These are phyloP conservation scores for Pythium phragmiticola DNA, from an alignment of 352 stramenopile genomes.

Conservation along the genomic window DNA sequence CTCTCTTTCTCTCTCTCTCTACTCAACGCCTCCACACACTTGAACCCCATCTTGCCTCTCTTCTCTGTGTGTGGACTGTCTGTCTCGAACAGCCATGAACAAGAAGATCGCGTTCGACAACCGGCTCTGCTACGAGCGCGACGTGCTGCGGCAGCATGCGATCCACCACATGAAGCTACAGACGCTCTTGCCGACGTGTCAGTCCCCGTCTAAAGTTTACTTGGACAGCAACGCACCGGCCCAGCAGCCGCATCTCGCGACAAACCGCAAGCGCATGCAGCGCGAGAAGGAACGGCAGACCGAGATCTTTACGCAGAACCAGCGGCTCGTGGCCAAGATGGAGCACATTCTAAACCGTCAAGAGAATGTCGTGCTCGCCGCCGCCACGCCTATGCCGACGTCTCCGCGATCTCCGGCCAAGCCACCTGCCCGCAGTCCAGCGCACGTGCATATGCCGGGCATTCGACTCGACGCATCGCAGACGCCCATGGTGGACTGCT, in stretches of 20 bases:
- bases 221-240: constrained; percentile 59
- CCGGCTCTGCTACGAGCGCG: constrained; percentile 77
- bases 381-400: constrained; percentile 21
- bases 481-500: constrained; percentile 72
- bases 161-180: constrained; percentile 70
- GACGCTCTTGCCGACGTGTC: constrained; percentile 51
- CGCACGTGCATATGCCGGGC: constrained; percentile 63
- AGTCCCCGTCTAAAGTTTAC: constrained; percentile 56
- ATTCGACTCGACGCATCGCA: constrained; percentile 66
- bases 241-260: constrained; percentile 40
- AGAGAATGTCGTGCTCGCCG: constrained; percentile 55
- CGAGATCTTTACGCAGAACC: constrained; percentile 68
- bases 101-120: constrained; percentile 78
- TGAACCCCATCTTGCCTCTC: too few relatives aligned
- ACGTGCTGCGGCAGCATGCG: constrained; percentile 57
- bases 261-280: constrained; percentile 65
- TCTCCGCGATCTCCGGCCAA: constrained; percentile 27
- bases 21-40: too few relatives aligned
- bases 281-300: constrained; percentile 57
- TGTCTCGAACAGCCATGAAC: constrained; percentile 46
- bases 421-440: constrained; percentile 36
- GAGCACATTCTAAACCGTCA: constrained; percentile 63
- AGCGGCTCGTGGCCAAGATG: constrained; percentile 70
- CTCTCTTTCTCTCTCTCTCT: too few relatives aligned
- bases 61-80: too few relatives aligned